A percentile compares a stretch with the other conserved stretches of the same genome.
Conservation (phyloP, 108 stramenopile genomes). For the Aurantiochytrium sp. region DNA sequence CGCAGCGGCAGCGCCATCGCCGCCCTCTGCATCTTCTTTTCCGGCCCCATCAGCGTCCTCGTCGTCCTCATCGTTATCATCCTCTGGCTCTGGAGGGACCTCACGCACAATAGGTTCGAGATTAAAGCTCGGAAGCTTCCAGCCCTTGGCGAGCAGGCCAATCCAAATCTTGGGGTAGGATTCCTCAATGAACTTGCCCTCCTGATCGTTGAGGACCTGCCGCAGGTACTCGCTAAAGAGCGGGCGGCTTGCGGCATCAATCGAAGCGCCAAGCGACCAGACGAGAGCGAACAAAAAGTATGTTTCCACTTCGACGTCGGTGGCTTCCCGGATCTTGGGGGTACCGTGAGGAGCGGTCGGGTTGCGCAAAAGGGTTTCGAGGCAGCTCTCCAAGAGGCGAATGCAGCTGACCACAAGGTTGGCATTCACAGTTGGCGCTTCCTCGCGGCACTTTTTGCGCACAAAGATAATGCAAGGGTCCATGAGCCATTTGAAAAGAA, state of each 20-base stretch:
- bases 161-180: not conserved
- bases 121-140: conserved; percentile 33
- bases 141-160: conserved; percentile 28
- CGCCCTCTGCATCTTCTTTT: not conserved
- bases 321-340: not conserved
- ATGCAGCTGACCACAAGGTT: conserved; percentile 41
- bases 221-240: conserved; percentile 25
- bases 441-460: conserved; percentile 44
- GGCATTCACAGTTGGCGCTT: conserved; percentile 55
- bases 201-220: not conserved
- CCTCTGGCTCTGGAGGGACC: not conserved
- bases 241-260: conserved; percentile 27
- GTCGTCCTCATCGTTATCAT: not conserved
- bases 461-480: conserved; percentile 52
- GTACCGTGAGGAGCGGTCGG: not conserved
- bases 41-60: not conserved
- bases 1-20: not conserved
- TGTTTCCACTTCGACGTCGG: conserved; percentile 36
- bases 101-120: not conserved
- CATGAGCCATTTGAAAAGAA: conserved; percentile 50
- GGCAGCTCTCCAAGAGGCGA: conserved; percentile 44
- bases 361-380: not conserved
- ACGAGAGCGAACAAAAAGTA: conserved; percentile 47
- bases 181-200: conserved; percentile 10
- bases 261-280: conserved; percentile 46